A percentile compares a stretch with the other conserved stretches of the same genome.
These are phyloP conservation scores for Xylaria arbuscula DNA, from an alignment of 2,329 filamentous ascomycete genomes.

Conservation along the genomic window DNA sequence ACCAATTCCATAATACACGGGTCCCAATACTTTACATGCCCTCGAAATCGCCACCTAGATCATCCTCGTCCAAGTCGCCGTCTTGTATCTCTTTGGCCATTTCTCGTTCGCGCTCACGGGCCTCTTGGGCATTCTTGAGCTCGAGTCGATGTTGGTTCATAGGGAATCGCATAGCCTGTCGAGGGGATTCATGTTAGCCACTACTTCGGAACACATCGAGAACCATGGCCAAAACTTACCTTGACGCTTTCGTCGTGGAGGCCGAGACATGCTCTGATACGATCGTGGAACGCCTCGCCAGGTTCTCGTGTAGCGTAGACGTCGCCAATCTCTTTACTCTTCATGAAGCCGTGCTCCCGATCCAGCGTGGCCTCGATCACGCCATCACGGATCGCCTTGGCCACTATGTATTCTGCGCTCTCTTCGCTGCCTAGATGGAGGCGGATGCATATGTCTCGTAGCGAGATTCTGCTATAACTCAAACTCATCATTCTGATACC, in stretches of 20 bases:
- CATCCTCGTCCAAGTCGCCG: constrained; percentile 95
- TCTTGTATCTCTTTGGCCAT: constrained; percentile 99
- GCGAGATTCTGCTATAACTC: constrained; percentile 95
- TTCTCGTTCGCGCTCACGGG: constrained; percentile 94
- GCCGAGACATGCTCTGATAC: constrained; percentile 89
- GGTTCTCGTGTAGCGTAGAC: constrained; percentile 96
- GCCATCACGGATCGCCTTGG: constrained; percentile 96
- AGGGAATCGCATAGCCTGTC: constrained; percentile 94
- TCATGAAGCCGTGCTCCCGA: constrained; percentile 96
- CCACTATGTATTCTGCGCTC: constrained; percentile 98
- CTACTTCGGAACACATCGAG: constrained; percentile 6
- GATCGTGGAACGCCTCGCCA: constrained; percentile 96
- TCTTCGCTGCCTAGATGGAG: constrained; percentile 94
- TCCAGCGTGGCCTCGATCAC: constrained; percentile 96
- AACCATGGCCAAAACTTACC: constrained; percentile 63
- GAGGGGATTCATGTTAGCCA: constrained; percentile 44
- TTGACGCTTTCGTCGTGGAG: constrained; percentile 98
- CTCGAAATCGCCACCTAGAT: constrained; percentile 95
- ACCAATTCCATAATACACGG: constrained; percentile 46
- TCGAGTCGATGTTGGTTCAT: constrained; percentile 99
- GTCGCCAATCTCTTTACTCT: constrained; percentile 96
- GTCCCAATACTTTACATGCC: constrained; percentile 73
- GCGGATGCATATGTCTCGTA: constrained; percentile 96
- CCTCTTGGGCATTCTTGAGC: constrained; percentile 97
- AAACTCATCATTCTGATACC: constrained; percentile 99